phyloP scores from a whole-genome alignment of 1,284 basidiomycete genomes.

The Ceratobasidium sp. region DNA sequence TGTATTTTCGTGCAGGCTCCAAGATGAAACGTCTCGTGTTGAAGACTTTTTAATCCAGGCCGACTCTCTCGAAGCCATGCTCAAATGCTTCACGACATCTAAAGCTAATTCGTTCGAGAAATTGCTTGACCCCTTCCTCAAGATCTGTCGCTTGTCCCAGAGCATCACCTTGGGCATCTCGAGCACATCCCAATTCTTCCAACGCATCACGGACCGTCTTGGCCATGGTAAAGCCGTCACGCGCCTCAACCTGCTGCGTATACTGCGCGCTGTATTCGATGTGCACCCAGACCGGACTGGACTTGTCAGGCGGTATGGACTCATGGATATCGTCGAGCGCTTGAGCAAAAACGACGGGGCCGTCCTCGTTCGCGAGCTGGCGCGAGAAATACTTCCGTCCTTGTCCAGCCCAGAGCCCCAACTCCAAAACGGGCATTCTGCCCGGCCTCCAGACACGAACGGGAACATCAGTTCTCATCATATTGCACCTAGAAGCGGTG shows the following conservation, averaged over 20 bases:
- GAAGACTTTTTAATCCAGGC: constrained; percentile 86
- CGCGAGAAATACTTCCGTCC: constrained; percentile 81
- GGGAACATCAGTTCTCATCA: constrained; percentile 23
- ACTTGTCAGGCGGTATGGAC: constrained; percentile 80
- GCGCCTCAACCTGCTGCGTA: constrained; percentile 87
- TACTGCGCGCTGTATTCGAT: constrained; percentile 88
- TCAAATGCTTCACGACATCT: constrained; percentile 86
- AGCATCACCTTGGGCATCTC: constrained; percentile 80
- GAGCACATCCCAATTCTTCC: constrained; percentile 81
- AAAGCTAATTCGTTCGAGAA: constrained; percentile 96
- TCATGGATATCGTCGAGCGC: constrained; percentile 79
- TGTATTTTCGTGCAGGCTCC: constrained; percentile 67
- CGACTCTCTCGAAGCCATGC: constrained; percentile 74
- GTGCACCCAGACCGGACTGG: constrained; percentile 85
- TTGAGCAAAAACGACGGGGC: constrained; percentile 86
- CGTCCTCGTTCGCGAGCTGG: constrained; percentile 88
- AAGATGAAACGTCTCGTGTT: constrained; percentile 93
- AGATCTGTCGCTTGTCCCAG: constrained; percentile 86
- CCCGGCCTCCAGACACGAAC: constrained; percentile 13
- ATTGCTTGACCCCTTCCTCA: constrained; percentile 89
- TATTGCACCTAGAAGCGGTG: constrained; percentile 38
- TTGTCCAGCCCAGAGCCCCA: constrained; percentile 53
- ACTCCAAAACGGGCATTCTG: not conserved
- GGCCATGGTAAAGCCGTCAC: constrained; percentile 84
- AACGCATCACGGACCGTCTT: constrained; percentile 87